Base-by-base conservation (phyloP, 2,329 filamentous ascomycete genomes). In the Cercospora sp. region DNA sequence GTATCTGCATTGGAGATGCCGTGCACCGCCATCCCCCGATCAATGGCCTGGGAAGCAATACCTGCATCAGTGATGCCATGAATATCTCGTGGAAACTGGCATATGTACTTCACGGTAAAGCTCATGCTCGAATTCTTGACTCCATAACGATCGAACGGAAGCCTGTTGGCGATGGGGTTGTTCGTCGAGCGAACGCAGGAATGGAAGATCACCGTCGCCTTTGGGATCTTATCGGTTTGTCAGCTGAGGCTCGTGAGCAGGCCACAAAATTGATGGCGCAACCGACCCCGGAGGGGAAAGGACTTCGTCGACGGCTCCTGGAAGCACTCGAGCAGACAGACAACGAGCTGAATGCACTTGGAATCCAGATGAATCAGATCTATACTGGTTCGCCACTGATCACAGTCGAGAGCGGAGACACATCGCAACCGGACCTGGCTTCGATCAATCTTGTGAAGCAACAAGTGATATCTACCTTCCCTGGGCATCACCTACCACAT, bases 401-500 rank as follows among this genome's bases (percentile, higher is more conserved):
- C 69, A 20, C 53, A 30, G 23, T 31, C 7, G 53, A 57, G 23
- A 57, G 7, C 7, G 53, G 53, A 10, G 71, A 78, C 0, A 74
- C 70, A 0, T 85, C 86, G 68, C 82, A 86, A 73, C 65, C 65
- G 4, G 60, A 58, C 5, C 45, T 16, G 20, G 88, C 87, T 2
- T 57, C 53, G 8, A 57, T 57, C 12, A 57, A 31, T 57, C 53
- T 57, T 12, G 10, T 57, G 12, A 57, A 57, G 53, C 26, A 57
- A 7, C 53, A 57, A 57, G 53, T 57, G 23, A 30, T 57, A n/a
- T 57, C 53, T 30, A 57, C 53, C 1, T 87, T 84, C 69, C 88
- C 88, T 0, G 88, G 88, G 5, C 79, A 79, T 30, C 81, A 86
- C 1, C 77, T 90, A 30, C 88, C 88, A 3, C 88, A 90, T 73